phyloP scores from a whole-genome alignment of 2,329 filamentous ascomycete species.

The Coniochaeta hoffmannii region DNA sequence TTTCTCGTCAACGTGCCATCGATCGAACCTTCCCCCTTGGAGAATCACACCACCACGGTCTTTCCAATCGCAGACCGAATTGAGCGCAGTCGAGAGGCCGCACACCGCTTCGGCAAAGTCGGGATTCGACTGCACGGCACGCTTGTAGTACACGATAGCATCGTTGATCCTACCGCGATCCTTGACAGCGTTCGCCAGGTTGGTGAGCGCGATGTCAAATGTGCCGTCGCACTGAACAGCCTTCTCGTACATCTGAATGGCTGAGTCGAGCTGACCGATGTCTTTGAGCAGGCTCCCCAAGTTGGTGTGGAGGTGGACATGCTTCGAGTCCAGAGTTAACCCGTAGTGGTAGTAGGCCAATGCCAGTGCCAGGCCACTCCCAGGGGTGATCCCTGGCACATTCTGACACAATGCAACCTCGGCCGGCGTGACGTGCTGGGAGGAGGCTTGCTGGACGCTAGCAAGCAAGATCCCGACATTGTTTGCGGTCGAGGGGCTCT shows the following conservation, averaged over 20 bases:
- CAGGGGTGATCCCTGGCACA: constrained; percentile 74
- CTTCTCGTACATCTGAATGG: constrained; percentile 95
- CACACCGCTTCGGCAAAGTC: constrained; percentile 97
- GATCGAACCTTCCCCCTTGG: constrained; percentile 66
- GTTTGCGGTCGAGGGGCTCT: constrained; percentile 94
- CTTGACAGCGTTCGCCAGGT: constrained; percentile 95
- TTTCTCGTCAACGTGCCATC: constrained; percentile 85
- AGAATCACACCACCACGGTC: constrained; percentile 79
- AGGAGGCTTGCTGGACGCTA: constrained; percentile 68
- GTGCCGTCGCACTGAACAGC: constrained; percentile 87
- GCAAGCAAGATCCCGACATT: constrained; percentile 97
- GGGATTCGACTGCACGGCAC: constrained; percentile 85
- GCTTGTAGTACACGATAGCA: constrained; percentile 84
- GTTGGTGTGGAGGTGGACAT: constrained; percentile 96
- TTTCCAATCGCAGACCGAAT: constrained; percentile 93
- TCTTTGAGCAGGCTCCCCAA: constrained; percentile 92
- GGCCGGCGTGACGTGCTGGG: constrained; percentile 21
- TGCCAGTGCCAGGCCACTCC: constrained; percentile 81
- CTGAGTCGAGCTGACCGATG: constrained; percentile 83
- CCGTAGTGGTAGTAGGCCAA: constrained; percentile 95
- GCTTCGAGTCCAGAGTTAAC: constrained; percentile 73
- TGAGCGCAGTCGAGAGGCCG: constrained; percentile 86
- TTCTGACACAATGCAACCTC: constrained; percentile 23
- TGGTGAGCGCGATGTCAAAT: constrained; percentile 95
- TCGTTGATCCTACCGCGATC: constrained; percentile 89